phyloP scores from a whole-genome alignment of 176 grass and related monocot genomes.

The Aegilops bicornis region DNA sequence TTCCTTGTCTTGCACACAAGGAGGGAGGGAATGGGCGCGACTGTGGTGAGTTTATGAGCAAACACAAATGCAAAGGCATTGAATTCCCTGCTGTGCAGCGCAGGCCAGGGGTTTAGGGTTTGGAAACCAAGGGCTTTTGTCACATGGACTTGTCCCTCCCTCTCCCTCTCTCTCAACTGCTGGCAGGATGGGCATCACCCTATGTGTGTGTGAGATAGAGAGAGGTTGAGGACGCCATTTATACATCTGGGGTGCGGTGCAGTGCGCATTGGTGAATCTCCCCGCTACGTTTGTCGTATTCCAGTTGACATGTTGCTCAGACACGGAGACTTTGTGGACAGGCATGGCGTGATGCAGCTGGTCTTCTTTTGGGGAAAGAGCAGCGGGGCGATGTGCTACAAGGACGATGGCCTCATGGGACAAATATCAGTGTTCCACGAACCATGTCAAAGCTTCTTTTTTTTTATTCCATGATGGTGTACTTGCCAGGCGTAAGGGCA shows the following conservation, averaged over 20 bases:
- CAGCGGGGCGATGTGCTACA: too few species aligned
- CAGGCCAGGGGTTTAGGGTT: conserved; percentile 24
- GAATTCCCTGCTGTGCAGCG: background rate
- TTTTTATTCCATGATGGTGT: too few species aligned
- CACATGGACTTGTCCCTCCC: conserved; percentile 42
- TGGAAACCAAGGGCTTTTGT: conserved; percentile 36
- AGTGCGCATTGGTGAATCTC: background rate
- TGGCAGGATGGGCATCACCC: conserved; percentile 2
- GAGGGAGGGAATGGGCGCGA: background rate
- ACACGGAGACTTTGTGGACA: background rate
- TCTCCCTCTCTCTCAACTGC: too few species aligned
- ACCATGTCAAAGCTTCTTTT: too few species aligned
- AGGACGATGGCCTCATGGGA: background rate
- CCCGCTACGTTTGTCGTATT: background rate
- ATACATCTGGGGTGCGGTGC: background rate
- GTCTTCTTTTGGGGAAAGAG: background rate
- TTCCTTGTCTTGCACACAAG: background rate
- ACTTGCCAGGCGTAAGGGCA: too few species aligned
- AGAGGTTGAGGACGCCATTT: background rate
- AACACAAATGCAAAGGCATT: conserved; percentile 23
- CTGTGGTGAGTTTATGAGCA: conserved; percentile 12
- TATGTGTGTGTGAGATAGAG: too few species aligned
- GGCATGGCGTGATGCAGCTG: background rate
- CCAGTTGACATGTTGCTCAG: conserved; percentile 5
- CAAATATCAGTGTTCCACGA: too few species aligned